phyloP scores from a whole-genome alignment of 129 eudicot genomes.

The Scalesia atractyloides region DNA sequence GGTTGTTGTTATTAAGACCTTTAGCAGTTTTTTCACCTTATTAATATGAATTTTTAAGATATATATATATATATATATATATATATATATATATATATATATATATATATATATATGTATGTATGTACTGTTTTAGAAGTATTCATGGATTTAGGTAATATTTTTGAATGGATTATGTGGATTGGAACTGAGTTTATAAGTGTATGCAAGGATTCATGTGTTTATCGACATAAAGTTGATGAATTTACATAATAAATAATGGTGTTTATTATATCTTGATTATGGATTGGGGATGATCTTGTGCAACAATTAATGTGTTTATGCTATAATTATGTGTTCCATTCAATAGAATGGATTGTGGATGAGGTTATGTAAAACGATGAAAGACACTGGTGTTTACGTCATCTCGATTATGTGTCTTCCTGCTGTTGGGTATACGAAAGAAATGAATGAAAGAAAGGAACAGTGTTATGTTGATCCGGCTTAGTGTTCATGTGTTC shows the following conservation, averaged over 20 bases:
- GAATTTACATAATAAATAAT: no score
- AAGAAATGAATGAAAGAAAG: no score
- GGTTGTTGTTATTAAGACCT: not conserved
- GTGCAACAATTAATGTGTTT: not conserved
- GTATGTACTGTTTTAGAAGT: not conserved
- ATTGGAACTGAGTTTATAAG: not conserved
- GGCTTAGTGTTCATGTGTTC: constrained; percentile 47
- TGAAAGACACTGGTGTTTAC: constrained; percentile 9
- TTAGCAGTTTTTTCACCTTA: no score
- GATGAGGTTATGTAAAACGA: not conserved
- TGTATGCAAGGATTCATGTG: not conserved
- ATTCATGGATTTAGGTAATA: not conserved
- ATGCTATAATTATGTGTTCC: not conserved
- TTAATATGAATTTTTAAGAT: no score
- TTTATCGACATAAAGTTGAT: no score
- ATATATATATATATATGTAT: no score
- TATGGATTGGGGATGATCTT: not conserved
- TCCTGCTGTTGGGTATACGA: constrained; percentile 40
- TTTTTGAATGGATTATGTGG: not conserved
- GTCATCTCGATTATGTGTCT: constrained; percentile 7
- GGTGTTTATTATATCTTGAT: no score
- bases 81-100: no score
- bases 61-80: no score
- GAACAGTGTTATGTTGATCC: constrained; percentile 62
- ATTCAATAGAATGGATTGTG: not conserved